phyloP scores from a whole-genome alignment of 2,329 filamentous ascomycete species.

The Ploettnerulaceae sp. region DNA sequence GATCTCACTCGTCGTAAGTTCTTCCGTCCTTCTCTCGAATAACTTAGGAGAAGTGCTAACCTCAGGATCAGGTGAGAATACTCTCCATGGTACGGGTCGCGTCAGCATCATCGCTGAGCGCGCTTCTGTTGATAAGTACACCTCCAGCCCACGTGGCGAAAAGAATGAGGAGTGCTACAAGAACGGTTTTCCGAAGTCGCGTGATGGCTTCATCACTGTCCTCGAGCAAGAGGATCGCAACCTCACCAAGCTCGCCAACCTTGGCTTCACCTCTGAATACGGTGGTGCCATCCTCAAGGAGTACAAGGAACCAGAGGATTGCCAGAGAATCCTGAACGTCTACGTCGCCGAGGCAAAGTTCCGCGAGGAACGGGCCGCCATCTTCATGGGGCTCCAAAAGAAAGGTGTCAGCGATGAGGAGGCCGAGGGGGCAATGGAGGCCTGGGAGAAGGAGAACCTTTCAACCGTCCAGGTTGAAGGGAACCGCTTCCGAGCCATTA shows the following conservation, averaged over 20 bases:
- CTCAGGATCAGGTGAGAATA: not conserved
- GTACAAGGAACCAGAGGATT: not conserved
- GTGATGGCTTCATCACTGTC: not conserved
- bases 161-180: too few relatives aligned
- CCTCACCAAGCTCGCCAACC: not conserved
- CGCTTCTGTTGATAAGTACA: too few relatives aligned
- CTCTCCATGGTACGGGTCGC: not conserved
- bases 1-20: constrained; percentile 3
- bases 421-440: too few relatives aligned
- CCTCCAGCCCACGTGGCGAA: not conserved
- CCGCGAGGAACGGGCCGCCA: too few relatives aligned
- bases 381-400: too few relatives aligned
- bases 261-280: not conserved
- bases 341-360: not conserved
- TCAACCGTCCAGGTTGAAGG: too few relatives aligned
- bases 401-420: too few relatives aligned
- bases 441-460: too few relatives aligned
- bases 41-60: not conserved
- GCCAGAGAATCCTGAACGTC: not conserved
- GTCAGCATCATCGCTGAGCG: not conserved
- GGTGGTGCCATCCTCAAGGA: not conserved
- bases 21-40: not conserved
- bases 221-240: not conserved
- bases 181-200: not conserved
- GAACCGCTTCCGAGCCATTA: too few relatives aligned